A percentile compares a stretch with the other conserved stretches of the same genome.
Evolutionary conservation across 306 rosid species (phyloP).

Genomic region (Pachyrhizus erosus): DNA sequence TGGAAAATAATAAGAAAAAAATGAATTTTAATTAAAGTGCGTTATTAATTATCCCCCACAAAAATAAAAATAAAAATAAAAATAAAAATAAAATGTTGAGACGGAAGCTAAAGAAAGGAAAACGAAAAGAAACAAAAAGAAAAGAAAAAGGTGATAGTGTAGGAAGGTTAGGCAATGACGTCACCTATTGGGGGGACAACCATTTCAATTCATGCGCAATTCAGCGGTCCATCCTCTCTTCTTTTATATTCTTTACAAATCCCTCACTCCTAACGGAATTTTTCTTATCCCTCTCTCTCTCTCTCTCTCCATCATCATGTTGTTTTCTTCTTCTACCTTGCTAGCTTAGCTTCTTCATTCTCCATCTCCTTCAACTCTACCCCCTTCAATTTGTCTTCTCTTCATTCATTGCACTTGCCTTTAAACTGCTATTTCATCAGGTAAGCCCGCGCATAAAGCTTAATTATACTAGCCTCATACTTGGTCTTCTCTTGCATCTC

Average conservation of each 20-base stretch:
- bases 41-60: no score
- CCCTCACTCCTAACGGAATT: constrained; percentile 45
- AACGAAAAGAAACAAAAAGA: constrained; percentile 16
- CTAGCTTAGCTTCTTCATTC: neutral
- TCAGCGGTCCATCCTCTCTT: constrained; percentile 65
- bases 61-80: no score
- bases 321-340: constrained; percentile 24
- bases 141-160: neutral
- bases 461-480: neutral
- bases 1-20: neutral
- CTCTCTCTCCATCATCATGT: constrained; percentile 10
- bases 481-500: neutral
- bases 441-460: neutral
- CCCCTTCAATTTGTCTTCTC: constrained; percentile 26
- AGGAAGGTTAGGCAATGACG: constrained; percentile 53
- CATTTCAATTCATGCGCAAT: constrained; percentile 79
- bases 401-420: neutral
- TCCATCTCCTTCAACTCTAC: neutral
- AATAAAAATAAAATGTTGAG: neutral
- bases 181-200: constrained; percentile 68
- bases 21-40: neutral
- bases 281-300: constrained; percentile 38
- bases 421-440: constrained; percentile 6
- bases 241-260: constrained; percentile 53
- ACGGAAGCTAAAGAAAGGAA: neutral